A percentile compares a stretch with the other conserved stretches of the same genome.
These are phyloP conservation scores for Mentha longifolia DNA, from an alignment of 257 asterid species.

Conservation along the genomic window DNA sequence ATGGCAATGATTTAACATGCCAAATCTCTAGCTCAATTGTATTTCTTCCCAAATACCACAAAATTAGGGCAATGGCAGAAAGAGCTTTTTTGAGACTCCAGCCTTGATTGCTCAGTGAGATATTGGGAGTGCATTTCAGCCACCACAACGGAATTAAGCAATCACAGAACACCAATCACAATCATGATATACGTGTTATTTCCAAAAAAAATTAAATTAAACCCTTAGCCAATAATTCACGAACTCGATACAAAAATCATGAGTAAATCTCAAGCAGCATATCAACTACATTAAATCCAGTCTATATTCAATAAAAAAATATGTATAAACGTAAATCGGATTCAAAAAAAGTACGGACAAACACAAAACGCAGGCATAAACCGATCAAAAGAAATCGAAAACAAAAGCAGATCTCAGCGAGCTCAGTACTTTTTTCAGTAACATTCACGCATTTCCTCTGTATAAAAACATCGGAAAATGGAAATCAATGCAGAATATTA, in stretches of 20 bases:
- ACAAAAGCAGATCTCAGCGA: conserved; percentile 18
- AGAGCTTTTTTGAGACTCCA: conserved; percentile 85
- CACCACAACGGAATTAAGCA: conserved; percentile 35
- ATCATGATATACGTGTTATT: background rate
- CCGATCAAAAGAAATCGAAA: too few relatives aligned
- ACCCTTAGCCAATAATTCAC: background rate
- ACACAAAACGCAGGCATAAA: background rate
- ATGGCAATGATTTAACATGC: conserved; percentile 60
- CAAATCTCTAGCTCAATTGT: conserved; percentile 86
- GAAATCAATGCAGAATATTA: background rate
- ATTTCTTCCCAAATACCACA: conserved; percentile 57
- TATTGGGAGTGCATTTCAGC: conserved; percentile 53
- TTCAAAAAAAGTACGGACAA: background rate
- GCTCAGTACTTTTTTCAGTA: background rate
- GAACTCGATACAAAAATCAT: background rate
- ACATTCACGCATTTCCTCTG: background rate
- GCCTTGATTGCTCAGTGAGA: conserved; percentile 65
- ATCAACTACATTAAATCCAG: background rate
- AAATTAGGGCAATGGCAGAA: conserved; percentile 32
- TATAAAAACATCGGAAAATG: background rate
- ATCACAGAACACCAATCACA: conserved; percentile 31
- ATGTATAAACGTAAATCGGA: background rate
- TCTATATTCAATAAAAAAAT: background rate
- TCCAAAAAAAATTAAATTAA: background rate
- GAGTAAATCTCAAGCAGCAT: background rate